Percentiles rank a stretch among this genome's conserved stretches.
phyloP scores from a whole-genome alignment of 1,139 yeast species.

The Zygoascus sp. region DNA sequence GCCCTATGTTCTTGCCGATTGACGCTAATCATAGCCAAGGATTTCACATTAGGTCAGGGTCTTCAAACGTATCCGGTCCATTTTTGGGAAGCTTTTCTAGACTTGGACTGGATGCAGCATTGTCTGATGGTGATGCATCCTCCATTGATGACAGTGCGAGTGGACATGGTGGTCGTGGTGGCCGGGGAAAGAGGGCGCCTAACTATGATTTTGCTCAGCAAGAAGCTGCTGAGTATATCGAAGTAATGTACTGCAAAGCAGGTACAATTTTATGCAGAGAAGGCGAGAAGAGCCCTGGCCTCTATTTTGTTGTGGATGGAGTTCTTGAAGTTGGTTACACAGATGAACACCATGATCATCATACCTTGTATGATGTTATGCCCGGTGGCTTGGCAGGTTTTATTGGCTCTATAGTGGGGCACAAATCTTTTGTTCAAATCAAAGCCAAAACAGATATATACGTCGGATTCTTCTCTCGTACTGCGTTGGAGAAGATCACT shows the following conservation, averaged over 20 bases:
- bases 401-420: slow-evolving; percentile 73
- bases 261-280: slow-evolving; percentile 59
- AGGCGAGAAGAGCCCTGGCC: slow-evolving; percentile 63
- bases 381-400: slow-evolving; percentile 90
- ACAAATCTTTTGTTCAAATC: slow-evolving; percentile 70
- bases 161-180: slow-evolving; percentile 11
- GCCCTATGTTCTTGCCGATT: slow-evolving; percentile 22
- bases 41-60: slow-evolving; percentile 2
- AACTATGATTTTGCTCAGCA: slow-evolving; percentile 48
- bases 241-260: slow-evolving; percentile 51
- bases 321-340: slow-evolving; percentile 54
- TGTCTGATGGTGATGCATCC: slow-evolving; percentile 6
- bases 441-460: slow-evolving; percentile 55
- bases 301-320: slow-evolving; percentile 78
- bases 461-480: slow-evolving; percentile 68
- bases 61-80: slow-evolving; percentile 16
- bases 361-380: slow-evolving; percentile 52
- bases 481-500: slow-evolving; percentile 57
- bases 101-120: slow-evolving; percentile 12
- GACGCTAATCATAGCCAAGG: slow-evolving; percentile 15
- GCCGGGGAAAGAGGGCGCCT: slow-evolving; percentile 8
- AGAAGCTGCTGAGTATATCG: slow-evolving; percentile 62
- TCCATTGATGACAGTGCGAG: slow-evolving; percentile 6
- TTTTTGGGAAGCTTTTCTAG: slow-evolving; percentile 18
- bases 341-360: slow-evolving; percentile 35